Evolutionary conservation across 73 alveolate genomes (phyloP).

Genomic region (Durusdinium trenchii): DNA sequence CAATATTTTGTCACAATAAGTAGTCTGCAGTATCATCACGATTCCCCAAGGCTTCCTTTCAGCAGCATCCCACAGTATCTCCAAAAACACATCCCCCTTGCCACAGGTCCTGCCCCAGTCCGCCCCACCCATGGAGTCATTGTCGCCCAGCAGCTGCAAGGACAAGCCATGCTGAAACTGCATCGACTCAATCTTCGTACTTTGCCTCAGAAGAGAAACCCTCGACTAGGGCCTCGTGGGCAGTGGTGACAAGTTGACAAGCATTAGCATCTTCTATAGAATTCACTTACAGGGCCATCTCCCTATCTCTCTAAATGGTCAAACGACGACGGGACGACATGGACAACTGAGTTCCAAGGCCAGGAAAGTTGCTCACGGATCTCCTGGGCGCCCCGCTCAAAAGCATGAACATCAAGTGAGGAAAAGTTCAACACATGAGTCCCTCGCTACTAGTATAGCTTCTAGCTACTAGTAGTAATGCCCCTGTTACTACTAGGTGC

Average conservation of each 20-base stretch:
- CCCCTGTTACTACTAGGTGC: too few species aligned
- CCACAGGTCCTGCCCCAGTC: neutral
- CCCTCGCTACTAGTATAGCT: neutral
- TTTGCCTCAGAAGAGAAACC: constrained; percentile 56
- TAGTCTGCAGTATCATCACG: neutral
- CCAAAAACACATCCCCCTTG: neutral
- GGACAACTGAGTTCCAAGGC: neutral
- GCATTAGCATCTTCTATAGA: too few species aligned
- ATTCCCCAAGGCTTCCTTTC: neutral
- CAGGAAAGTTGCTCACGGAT: constrained; percentile 62
- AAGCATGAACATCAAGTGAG: too few species aligned
- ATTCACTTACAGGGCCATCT: too few species aligned
- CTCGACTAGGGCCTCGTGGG: too few species aligned
- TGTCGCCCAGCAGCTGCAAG: neutral
- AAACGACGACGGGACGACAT: too few species aligned
- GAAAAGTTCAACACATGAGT: neutral
- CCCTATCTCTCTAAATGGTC: too few species aligned
- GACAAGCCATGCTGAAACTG: constrained; percentile 76
- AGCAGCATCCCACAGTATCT: neutral
- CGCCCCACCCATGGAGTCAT: neutral
- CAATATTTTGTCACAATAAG: neutral
- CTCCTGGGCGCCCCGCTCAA: constrained; percentile 1
- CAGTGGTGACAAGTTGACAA: too few species aligned
- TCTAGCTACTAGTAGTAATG: too few species aligned
- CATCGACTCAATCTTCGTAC: constrained; percentile 92